phyloP scores from a whole-genome alignment of 306 rosid species.

The Herpetospermum pedunculosum region DNA sequence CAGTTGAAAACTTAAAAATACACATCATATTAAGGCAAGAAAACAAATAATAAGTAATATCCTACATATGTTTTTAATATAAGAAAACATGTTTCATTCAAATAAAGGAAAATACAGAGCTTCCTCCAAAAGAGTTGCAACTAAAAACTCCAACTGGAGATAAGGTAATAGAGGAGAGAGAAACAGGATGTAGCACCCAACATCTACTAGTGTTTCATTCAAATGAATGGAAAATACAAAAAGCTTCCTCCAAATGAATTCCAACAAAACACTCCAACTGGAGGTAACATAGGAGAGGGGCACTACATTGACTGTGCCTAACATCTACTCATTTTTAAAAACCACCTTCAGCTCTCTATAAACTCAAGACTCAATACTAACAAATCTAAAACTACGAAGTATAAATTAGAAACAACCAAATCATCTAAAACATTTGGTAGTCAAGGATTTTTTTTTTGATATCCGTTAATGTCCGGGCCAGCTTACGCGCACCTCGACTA shows the following conservation, averaged over 20 bases:
- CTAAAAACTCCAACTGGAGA: not conserved
- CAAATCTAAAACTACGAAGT: not conserved
- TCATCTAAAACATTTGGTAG: not conserved
- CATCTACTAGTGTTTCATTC: not conserved
- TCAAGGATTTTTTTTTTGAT: too few species aligned
- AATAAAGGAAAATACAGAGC: not conserved
- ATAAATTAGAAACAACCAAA: not conserved
- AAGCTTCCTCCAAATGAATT: not conserved
- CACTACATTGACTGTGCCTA: not conserved
- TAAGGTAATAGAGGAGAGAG: too few species aligned
- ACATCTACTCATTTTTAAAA: not conserved
- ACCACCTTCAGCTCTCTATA: not conserved
- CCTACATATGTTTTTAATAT: not conserved
- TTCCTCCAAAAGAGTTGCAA: not conserved
- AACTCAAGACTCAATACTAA: not conserved
- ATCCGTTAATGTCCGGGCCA: too few species aligned
- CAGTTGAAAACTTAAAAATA: not conserved
- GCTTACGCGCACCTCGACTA: too few species aligned
- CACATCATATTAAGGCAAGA: not conserved
- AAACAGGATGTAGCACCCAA: not conserved
- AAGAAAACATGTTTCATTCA: not conserved
- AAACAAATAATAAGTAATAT: not conserved
- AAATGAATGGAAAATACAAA: not conserved
- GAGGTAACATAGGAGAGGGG: not conserved
- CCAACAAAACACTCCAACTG: not conserved